These are phyloP conservation scores for Agaricus subrufescens DNA, from an alignment of 768 basidiomycete genomes.

Conservation along the genomic window DNA sequence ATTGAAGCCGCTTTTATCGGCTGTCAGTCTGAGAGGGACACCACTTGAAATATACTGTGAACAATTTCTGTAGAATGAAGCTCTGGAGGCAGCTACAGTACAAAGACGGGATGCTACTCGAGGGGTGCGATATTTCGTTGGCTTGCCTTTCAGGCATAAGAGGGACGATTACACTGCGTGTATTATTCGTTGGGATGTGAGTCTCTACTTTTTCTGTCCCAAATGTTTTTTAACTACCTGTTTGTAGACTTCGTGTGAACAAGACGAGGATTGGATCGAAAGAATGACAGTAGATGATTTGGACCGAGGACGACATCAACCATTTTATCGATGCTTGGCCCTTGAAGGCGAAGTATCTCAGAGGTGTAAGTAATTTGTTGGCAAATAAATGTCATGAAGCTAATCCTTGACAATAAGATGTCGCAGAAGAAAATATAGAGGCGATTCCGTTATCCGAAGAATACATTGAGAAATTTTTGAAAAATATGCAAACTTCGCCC, in stretches of 20 bases:
- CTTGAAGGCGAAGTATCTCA: slow-evolving; percentile 23
- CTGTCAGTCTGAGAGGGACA: slow-evolving; percentile 12
- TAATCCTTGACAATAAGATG: slow-evolving; percentile 17
- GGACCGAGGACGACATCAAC: slow-evolving; percentile 37
- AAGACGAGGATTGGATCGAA: slow-evolving; percentile 37
- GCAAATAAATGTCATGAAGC: background rate
- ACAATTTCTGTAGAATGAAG: slow-evolving; percentile 25
- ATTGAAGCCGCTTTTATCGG: slow-evolving; percentile 28
- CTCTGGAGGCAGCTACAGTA: slow-evolving; percentile 14
- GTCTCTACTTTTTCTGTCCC: slow-evolving; percentile 7
- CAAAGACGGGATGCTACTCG: background rate
- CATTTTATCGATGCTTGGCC: slow-evolving; percentile 41
- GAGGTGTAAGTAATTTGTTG: slow-evolving; percentile 27
- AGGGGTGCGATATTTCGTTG: slow-evolving; percentile 39
- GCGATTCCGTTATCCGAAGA: slow-evolving; percentile 10
- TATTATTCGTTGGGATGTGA: slow-evolving; percentile 48
- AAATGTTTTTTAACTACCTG: background rate
- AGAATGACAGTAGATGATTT: slow-evolving; percentile 39
- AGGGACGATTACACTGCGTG: slow-evolving; percentile 36
- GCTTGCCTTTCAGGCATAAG: slow-evolving; percentile 41
- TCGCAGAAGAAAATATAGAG: slow-evolving; percentile 31
- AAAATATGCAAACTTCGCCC: slow-evolving; percentile 3
- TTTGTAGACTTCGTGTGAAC: slow-evolving; percentile 29
- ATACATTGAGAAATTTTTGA: slow-evolving; percentile 5
- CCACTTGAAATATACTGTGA: slow-evolving; percentile 26